Evolutionary conservation across 2,329 filamentous ascomycete genomes (phyloP), one percentile per base, ranked within the genome.

Genomic region (Spiromastix sp.): DNA sequence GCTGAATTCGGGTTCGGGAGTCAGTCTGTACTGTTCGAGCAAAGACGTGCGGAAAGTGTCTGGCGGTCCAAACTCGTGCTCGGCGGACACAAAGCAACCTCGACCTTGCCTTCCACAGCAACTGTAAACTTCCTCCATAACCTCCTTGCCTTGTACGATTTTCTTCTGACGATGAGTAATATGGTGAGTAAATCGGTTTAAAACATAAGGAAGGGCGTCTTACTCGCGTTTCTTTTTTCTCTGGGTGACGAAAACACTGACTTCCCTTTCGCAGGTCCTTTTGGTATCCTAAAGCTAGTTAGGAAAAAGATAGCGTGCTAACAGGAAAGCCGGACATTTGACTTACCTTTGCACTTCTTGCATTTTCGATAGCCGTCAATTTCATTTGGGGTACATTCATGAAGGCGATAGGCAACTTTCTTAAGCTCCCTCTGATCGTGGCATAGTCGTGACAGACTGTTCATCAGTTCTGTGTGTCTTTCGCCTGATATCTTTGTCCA

Each of bases 41-140:
- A n/a, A n/a, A n/a, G n/a, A n/a, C n/a, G n/a, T n/a, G n/a, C n/a
- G n/a, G n/a, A n/a, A n/a, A n/a, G n/a, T 27, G 8, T 19, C 16
- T 13, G 28, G 34, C 12, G 28, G 32, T 5, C 4, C 19, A 17
- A 26, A 40, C n/a, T 32, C 24, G 17, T 42, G 41, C 2, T 7
- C 17, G 16, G 13, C 13, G n/a, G 21, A 4, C 10, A 17, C 34
- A 4, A 35, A 16, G 20, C 41, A 42, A 5, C 41, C 41, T 31
- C 17, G 20, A 12, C 26, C 38, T n/a, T 18, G 18, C 11, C 26
- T 29, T 3, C 29, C 27, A 20, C 41, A 42, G 27, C 41, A 42
- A n/a, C 15, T 10, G 12, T 40, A 42, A 3, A 36, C n/a, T n/a
- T n/a, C n/a, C n/a, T n/a, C n/a, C n/a, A n/a, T n/a, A n/a, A n/a